Evolutionary conservation across 768 basidiomycete genomes (phyloP), one percentile per base, ranked within the genome.

Genomic region (Cyclocybe cylindracea): DNA sequence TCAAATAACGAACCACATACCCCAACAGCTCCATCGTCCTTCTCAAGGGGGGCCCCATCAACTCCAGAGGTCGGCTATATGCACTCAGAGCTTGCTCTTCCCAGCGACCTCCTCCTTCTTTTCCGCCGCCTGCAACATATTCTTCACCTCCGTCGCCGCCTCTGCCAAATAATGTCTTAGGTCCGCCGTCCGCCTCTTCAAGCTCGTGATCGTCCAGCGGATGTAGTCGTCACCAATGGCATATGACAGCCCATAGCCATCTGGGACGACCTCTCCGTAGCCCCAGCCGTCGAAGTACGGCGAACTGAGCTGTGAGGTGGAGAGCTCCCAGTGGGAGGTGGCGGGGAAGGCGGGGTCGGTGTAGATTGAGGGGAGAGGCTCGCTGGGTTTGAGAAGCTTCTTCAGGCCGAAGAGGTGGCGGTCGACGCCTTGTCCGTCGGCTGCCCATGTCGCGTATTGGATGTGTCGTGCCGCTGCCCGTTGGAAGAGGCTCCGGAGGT

Each of bases 401-500:
- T 91, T 95, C 60, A 99, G 72, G 7, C 95, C 97, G 68, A 95
- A 98, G 53, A 98, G 73, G 70, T 99, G 97, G 33, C 96, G 79
- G 69, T 98, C 96, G 16, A 99, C 93, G 40, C 95, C 97, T 67
- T 91, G 86, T 1, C 89, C 97, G 54, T 96, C 91, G 2, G 94
- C 91, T 0, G 96, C 95, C 89, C 93, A 95, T 2, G 80, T 76
- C 2, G 89, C 83, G 65, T 98, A 98, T 68, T 89, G 80, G 59
- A 91, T 75, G 70, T 99, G 97, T 14, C 94, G 77, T n/a, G 75
- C 68, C 1, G 85, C 85, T 1, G 97, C 97, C 7, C 72, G 74
- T 49, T 83, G 78, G 77, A 97, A 92, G 33, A 94, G 77, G 35
- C 68, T 68, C 2, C 82, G 80, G 0, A 92, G 80, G 43, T 80